Base-by-base conservation (phyloP, 108 stramenopile genomes). In the Cylindrotheca fusiformis region DNA sequence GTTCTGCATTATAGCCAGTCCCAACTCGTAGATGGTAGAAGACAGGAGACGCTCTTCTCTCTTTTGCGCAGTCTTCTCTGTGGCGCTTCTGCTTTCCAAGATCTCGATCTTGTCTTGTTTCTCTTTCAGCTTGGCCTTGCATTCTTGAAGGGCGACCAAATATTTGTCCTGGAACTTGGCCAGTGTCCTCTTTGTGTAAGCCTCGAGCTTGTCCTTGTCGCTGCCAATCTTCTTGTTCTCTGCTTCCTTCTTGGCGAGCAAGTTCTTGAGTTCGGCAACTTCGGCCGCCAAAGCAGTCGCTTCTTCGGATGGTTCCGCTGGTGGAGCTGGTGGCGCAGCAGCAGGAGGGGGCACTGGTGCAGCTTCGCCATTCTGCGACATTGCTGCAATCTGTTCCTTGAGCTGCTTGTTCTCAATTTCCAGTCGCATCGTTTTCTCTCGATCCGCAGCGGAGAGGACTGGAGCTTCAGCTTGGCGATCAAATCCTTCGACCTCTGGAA, bases 111-210 rank as follows among this genome's bases (percentile, higher is more conserved):
- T 86, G 58, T 90, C 88, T 74, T 93, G 87, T 62, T 94, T 94
- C 65, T 92, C 93, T 65, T 94, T 96, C 56, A 94, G 79, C 65
- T 94, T 92, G 27, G 84, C 75, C 75, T 94, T 94, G 69, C 88
- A 91, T 52, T 91, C 93, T 62, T 94, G 89, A 33, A 95, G 67
- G 21, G 96, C 93, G 28, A 90, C 91, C 70, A 94, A 69, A 72
- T 96, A 96, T 72, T 96, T 96, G 62, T 96, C 93, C 63, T 96
- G 94, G 64, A 96, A 94, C 70, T 90, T 95, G 49, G 89, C 81
- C 20, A 96, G 73, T 0, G 96, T 95, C 67, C 88, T 79, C 80
- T 95, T 95, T 25, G 96, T 95, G 68, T 95, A 96, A 18, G 84
- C 79, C 65, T 96, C 96, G 2, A 96, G 84, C 63, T 92, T 94